A percentile compares a stretch with the other conserved stretches of the same genome.
Evolutionary conservation across 495 filamentous ascomycete genomes (phyloP).

Genomic region (Durotheca rogersii): DNA sequence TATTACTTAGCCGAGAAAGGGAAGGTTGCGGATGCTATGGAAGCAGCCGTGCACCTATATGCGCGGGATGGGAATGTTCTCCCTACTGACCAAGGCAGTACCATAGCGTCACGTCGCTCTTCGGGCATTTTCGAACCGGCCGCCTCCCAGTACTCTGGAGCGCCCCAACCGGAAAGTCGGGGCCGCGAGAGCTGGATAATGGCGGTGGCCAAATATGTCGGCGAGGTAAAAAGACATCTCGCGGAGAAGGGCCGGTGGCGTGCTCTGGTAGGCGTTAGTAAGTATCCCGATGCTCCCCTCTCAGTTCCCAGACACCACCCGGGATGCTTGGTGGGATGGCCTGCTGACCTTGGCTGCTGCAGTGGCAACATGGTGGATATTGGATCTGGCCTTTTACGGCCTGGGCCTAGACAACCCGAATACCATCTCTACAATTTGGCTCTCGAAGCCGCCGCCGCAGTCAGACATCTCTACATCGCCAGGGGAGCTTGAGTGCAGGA

Average conservation of each 20-base stretch:
- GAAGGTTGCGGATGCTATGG: slow-evolving; percentile 19
- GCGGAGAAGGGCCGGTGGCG: slow-evolving; percentile 41
- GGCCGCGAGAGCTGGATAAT: slow-evolving; percentile 4
- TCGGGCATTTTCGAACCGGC: no score
- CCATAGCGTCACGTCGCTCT: slow-evolving; percentile 1
- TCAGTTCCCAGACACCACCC: no score
- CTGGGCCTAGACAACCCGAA: slow-evolving; percentile 66
- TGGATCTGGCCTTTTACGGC: slow-evolving; percentile 62
- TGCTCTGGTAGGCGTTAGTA: slow-evolving; percentile 60
- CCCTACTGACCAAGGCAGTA: slow-evolving; percentile 4
- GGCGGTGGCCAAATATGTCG: slow-evolving; percentile 15
- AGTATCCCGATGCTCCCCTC: no score
- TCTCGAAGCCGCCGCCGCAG: slow-evolving; percentile 17
- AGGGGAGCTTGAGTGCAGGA: slow-evolving; percentile 9
- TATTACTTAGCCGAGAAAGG: slow-evolving; percentile 43
- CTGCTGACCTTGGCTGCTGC: neutral
- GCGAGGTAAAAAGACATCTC: slow-evolving; percentile 40
- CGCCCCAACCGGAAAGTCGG: no score
- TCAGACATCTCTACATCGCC: slow-evolving; percentile 41
- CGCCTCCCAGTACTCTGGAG: no score
- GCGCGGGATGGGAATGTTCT: slow-evolving; percentile 17
- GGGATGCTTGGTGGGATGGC: neutral
- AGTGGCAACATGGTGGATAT: slow-evolving; percentile 64
- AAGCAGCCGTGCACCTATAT: slow-evolving; percentile 40
- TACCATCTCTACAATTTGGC: slow-evolving; percentile 35